These are phyloP conservation scores for Leccinum subgranulosum DNA, from an alignment of 768 basidiomycete genomes.

Conservation along the genomic window DNA sequence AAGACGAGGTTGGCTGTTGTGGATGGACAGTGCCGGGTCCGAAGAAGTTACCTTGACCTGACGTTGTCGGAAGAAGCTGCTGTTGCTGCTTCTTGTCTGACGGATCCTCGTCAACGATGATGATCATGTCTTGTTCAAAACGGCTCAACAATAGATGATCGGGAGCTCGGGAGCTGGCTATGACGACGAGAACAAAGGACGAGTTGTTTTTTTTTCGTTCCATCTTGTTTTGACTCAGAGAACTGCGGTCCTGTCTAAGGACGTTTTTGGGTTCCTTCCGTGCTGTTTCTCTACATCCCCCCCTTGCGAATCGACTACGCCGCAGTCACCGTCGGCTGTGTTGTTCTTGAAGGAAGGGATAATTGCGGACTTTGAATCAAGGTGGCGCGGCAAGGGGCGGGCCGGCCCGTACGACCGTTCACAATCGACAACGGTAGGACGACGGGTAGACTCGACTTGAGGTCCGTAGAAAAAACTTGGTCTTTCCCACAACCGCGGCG, in stretches of 20 bases:
- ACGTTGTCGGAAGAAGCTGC: neutral
- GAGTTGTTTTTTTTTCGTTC: neutral
- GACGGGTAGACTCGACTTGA: too few relatives aligned
- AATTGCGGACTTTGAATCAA: neutral
- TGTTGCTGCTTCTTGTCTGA: neutral
- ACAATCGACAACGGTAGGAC: too few relatives aligned
- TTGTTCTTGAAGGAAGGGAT: too few relatives aligned
- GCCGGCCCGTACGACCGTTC: neutral
- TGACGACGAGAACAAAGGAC: neutral
- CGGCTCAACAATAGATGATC: neutral
- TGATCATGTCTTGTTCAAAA: neutral
- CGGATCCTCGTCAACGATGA: neutral
- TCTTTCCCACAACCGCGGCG: neutral
- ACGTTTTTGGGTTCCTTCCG: neutral
- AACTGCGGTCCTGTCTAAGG: neutral
- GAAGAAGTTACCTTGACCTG: neutral
- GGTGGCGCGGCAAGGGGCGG: neutral
- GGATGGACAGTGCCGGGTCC: neutral
- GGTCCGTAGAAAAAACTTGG: too few relatives aligned
- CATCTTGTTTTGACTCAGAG: neutral
- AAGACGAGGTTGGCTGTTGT: neutral
- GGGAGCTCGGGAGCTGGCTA: too few relatives aligned
- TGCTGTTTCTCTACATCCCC: neutral
- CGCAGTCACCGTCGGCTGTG: neutral
- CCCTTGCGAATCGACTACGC: neutral